Percentiles rank a stretch among this genome's conserved stretches.
These are phyloP conservation scores for Exidia glandulosa DNA, from an alignment of 768 basidiomycete genomes.

Conservation along the genomic window DNA sequence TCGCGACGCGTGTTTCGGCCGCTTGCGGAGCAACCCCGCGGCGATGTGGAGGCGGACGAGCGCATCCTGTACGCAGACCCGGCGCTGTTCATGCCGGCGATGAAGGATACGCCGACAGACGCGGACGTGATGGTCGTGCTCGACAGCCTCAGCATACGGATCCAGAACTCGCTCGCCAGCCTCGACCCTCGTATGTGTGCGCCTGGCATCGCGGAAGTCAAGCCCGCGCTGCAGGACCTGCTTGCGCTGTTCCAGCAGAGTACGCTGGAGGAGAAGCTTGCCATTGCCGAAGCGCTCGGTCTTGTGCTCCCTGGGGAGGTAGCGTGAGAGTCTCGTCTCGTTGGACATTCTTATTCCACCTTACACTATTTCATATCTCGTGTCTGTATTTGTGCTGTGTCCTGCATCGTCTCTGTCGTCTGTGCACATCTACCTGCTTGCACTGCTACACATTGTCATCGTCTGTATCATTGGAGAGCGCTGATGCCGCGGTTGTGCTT, in stretches of 20 bases:
- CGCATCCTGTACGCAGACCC: conserved; percentile 47
- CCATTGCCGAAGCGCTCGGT: neutral
- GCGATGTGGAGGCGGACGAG: conserved; percentile 18
- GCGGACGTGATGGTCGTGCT: conserved; percentile 62
- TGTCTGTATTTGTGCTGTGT: neutral
- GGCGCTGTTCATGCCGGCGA: conserved; percentile 50
- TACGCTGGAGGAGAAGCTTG: neutral
- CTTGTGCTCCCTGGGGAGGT: neutral
- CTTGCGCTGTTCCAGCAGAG: neutral
- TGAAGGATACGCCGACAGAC: conserved; percentile 62
- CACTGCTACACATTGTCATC: neutral
- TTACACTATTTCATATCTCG: neutral
- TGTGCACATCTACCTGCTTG: neutral
- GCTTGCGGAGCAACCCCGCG: conserved; percentile 28
- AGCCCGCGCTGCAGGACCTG: neutral
- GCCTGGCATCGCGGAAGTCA: neutral
- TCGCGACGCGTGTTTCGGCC: conserved; percentile 49
- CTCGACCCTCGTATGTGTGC: conserved; percentile 8
- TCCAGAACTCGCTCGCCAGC: conserved; percentile 55
- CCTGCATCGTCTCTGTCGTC: neutral
- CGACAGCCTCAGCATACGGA: conserved; percentile 61
- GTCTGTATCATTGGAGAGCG: neutral
- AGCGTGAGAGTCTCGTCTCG: no score
- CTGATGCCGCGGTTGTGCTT: neutral
- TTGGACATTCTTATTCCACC: neutral